Evolutionary conservation across 805 yeast genomes (phyloP).

Genomic region (Saturnispora halmiae): DNA sequence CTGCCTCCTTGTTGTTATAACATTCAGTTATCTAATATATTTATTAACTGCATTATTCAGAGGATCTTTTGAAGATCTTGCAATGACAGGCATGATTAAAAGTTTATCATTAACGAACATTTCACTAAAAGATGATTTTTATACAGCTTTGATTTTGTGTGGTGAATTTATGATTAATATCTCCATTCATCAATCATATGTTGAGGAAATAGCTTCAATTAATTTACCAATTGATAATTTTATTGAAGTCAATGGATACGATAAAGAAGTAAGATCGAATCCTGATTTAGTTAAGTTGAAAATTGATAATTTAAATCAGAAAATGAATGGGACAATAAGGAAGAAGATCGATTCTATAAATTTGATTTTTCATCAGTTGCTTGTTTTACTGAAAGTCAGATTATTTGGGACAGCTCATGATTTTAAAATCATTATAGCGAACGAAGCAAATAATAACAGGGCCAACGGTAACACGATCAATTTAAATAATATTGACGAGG

Average conservation of each 20-base stretch:
- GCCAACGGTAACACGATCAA: not conserved
- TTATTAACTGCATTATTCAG: conserved; percentile 51
- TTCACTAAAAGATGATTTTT: conserved; percentile 52
- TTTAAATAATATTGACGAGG: conserved; percentile 5
- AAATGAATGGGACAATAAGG: not conserved
- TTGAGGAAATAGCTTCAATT: conserved; percentile 46
- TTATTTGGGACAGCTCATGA: not conserved
- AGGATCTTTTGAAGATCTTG: conserved; percentile 31
- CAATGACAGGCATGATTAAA: conserved; percentile 24
- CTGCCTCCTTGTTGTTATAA: conserved; percentile 40
- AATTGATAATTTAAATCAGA: not conserved
- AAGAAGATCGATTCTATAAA: not conserved
- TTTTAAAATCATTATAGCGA: not conserved
- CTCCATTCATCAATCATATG: conserved; percentile 57
- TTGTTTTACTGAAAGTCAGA: not conserved
- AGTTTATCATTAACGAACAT: conserved; percentile 28
- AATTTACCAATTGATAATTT: conserved; percentile 45
- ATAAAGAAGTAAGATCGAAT: conserved; percentile 18
- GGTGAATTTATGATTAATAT: conserved; percentile 60
- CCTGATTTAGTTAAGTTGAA: conserved; percentile 20
- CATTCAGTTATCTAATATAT: conserved; percentile 46
- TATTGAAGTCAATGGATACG: conserved; percentile 35
- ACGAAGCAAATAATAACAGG: not conserved
- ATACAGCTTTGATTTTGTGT: conserved; percentile 47
- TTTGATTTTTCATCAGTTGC: not conserved